Conservation (phyloP, 352 stramenopile species). For the Phytopythium kandeliae region DNA sequence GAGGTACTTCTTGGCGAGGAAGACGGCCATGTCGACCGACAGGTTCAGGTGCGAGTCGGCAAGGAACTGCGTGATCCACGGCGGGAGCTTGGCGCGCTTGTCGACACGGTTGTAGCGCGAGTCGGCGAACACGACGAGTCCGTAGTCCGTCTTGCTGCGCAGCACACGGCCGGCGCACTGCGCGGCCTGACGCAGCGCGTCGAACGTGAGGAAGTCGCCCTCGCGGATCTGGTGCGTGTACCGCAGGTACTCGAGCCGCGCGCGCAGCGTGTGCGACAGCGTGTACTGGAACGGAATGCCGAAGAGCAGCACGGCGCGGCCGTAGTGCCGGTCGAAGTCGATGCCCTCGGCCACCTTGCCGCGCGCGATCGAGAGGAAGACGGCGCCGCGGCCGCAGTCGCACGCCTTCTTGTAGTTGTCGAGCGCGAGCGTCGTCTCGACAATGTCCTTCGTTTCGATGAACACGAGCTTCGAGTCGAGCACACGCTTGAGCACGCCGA, state of each 20-base stretch:
- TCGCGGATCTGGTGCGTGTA: conserved; percentile 91
- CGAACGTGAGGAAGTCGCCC: conserved; percentile 98
- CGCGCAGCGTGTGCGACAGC: conserved; percentile 89
- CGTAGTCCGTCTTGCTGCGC: conserved; percentile 99
- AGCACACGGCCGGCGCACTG: conserved; percentile 98
- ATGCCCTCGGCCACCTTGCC: conserved; percentile 99
- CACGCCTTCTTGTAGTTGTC: conserved; percentile 99
- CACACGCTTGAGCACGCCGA: conserved; percentile 91
- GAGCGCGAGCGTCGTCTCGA: conserved; percentile 98
- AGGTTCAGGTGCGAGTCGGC: conserved; percentile 95
- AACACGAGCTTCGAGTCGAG: conserved; percentile 98
- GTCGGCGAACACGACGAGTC: conserved; percentile 98
- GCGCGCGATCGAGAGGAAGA: conserved; percentile 98
- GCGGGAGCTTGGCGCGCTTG: conserved; percentile 97
- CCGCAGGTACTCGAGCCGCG: conserved; percentile 96
- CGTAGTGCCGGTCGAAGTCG: conserved; percentile 99
- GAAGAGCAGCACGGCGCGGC: conserved; percentile 97
- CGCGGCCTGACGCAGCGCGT: conserved; percentile 95
- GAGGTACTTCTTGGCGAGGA: conserved; percentile 95
- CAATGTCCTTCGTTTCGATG: conserved; percentile 99
- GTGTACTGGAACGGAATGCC: conserved; percentile 99
- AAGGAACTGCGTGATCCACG: conserved; percentile 98
- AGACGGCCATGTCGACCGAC: conserved; percentile 95
- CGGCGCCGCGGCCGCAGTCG: conserved; percentile 91
- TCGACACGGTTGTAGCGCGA: conserved; percentile 97